These are phyloP conservation scores for Thymus mandschuricus DNA, from an alignment of 257 asterid species.

Conservation along the genomic window DNA sequence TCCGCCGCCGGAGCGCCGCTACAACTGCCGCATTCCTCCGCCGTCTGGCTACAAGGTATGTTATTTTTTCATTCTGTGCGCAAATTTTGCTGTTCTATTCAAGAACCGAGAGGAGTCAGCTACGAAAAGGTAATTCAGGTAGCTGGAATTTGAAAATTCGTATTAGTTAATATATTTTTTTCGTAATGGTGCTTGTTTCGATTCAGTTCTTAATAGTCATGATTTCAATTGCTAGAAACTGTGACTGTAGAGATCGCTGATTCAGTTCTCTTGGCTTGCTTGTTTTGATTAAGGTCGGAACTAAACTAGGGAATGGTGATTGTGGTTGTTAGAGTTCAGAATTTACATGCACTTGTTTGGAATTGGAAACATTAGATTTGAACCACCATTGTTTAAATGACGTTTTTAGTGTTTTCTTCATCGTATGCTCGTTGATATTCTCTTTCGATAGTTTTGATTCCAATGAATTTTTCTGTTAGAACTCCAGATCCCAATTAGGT, in stretches of 20 bases:
- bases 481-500: conserved; percentile 89
- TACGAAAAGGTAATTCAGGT: background rate
- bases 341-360: conserved; percentile 15
- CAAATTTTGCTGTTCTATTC: background rate
- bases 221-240: too few relatives aligned
- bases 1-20: conserved; percentile 79
- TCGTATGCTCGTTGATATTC: background rate
- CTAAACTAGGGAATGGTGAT: conserved; percentile 2
- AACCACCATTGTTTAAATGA: background rate
- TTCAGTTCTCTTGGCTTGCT: background rate
- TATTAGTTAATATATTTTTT: background rate
- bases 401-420: background rate
- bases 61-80: conserved; percentile 1
- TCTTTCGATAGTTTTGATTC: conserved; percentile 56
- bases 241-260: background rate
- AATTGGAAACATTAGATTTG: conserved; percentile 10
- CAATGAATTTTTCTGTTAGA: conserved; percentile 63
- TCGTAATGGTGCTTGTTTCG: background rate
- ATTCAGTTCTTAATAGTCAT: background rate
- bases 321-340: background rate
- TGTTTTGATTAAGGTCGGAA: background rate
- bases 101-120: background rate
- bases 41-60: conserved; percentile 91
- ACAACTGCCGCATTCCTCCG: conserved; percentile 91
- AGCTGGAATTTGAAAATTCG: background rate